These are phyloP conservation scores for Daedaleopsis sinensis DNA, from an alignment of 768 basidiomycete genomes.

Conservation along the genomic window DNA sequence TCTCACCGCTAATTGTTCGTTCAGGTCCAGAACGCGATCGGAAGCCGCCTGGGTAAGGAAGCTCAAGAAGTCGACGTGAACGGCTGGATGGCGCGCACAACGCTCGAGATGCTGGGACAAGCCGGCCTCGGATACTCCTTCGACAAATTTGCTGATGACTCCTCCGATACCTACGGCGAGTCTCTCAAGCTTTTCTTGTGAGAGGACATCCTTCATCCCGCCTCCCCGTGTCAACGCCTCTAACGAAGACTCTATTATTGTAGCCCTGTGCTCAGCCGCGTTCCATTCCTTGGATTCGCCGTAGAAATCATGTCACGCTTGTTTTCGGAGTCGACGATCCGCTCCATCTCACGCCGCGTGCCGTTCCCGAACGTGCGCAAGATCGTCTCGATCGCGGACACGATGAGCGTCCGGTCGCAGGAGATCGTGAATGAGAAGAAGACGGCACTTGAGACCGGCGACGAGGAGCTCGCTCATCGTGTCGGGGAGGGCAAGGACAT, in stretches of 20 bases:
- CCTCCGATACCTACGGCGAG: constrained; percentile 13
- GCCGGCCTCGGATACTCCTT: constrained; percentile 19
- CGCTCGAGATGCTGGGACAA: constrained; percentile 20
- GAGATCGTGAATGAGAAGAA: constrained; percentile 42
- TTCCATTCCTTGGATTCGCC: constrained; percentile 2
- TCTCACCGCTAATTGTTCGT: too few species aligned
- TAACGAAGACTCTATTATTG: neutral
- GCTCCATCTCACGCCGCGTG: constrained; percentile 34
- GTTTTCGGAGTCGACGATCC: constrained; percentile 29
- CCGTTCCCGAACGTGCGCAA: constrained; percentile 37
- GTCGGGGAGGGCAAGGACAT: constrained; percentile 26
- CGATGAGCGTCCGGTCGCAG: constrained; percentile 37
- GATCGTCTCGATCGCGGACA: constrained; percentile 37
- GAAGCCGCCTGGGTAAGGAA: constrained; percentile 1
- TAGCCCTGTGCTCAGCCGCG: neutral
- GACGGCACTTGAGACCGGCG: constrained; percentile 35
- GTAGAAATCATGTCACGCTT: constrained; percentile 1
- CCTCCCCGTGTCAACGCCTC: neutral
- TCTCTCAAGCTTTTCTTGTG: constrained; percentile 16
- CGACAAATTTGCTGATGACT: constrained; percentile 15
- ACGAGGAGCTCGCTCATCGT: constrained; percentile 25
- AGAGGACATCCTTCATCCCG: neutral
- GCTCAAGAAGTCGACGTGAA: constrained; percentile 15
- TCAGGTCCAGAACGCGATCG: constrained; percentile 25
- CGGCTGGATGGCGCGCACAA: constrained; percentile 17